Evolutionary conservation across 2,329 filamentous ascomycete genomes (phyloP), one percentile per base, ranked within the genome.

Genomic region (Myriosclerotinia duriaeana): DNA sequence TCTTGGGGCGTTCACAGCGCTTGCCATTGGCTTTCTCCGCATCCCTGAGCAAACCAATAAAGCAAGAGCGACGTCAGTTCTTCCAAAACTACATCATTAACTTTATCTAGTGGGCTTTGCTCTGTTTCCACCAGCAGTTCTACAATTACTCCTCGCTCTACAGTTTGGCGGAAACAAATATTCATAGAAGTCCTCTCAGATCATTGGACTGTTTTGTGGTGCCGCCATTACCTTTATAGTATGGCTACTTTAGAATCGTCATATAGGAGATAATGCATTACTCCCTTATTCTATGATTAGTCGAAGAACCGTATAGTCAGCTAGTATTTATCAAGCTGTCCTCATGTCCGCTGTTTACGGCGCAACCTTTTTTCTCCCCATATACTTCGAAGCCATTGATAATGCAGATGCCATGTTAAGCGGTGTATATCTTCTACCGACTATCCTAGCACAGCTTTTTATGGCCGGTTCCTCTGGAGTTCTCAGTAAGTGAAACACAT

Each of bases 301-400:
- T 12, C 64, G 71, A 30, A 60, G 70, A 22, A 64, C 66, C 22
- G 69, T 77, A 0, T 71, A 65, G 53, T 50, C 67, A 5, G 30
- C 40, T 20, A 71, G 68, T 22, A 1, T 69, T 1, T 54, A 38
- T 30, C 40, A 48, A 5, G 52, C 50, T 8, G 69, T 71, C 56
- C 5, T 44, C 14, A 3, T 53, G 70, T 30, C 56, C 63, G 46
- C 56, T 62, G 4, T 65, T 2, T 17, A 58, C 26, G 22, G 34
- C 3, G 36, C 62, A 7, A 44, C 60, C 7, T 71, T 69, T 22
- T 73, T 69, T 36, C 50, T 73, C 34, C 69, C 70, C 14, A 67
- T 77, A 22, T 77, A 73, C 70, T 82, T 84, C 73, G 79, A 84
- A 74, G 76, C 78, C 54, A 77, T 83, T 69, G 77, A 75, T 66